Conservation (phyloP, 306 rosid genomes). For the Quercus ilex region DNA sequence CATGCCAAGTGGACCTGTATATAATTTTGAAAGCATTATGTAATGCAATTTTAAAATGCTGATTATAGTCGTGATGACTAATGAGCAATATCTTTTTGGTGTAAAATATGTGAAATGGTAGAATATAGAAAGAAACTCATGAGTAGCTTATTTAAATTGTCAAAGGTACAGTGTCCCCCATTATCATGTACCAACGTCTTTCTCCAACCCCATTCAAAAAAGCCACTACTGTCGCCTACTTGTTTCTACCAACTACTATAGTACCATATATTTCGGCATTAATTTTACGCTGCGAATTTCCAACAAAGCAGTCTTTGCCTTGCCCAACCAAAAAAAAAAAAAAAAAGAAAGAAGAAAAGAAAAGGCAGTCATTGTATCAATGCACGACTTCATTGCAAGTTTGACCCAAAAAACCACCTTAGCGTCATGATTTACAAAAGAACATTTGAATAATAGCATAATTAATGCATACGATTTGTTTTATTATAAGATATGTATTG, state of each 20-base stretch:
- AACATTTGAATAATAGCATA: neutral
- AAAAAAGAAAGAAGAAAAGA: too few species aligned
- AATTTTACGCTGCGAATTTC: neutral
- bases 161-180: conserved; percentile 19
- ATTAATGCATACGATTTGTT: neutral
- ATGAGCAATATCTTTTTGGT: neutral
- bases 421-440: neutral
- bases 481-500: neutral
- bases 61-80: neutral
- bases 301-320: neutral
- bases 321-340: too few species aligned
- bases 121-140: neutral
- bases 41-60: neutral
- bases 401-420: conserved; percentile 8
- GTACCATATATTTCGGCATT: too few species aligned
- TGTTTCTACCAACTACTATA: neutral
- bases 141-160: conserved; percentile 13
- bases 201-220: conserved; percentile 5
- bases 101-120: neutral
- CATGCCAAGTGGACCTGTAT: neutral
- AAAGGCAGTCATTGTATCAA: neutral
- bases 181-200: conserved; percentile 6
- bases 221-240: conserved; percentile 11
- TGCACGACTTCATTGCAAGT: conserved; percentile 13
- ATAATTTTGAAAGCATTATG: neutral